These are phyloP conservation scores for Zalaria sp. DNA, from an alignment of 2,329 filamentous ascomycete species.

Conservation along the genomic window DNA sequence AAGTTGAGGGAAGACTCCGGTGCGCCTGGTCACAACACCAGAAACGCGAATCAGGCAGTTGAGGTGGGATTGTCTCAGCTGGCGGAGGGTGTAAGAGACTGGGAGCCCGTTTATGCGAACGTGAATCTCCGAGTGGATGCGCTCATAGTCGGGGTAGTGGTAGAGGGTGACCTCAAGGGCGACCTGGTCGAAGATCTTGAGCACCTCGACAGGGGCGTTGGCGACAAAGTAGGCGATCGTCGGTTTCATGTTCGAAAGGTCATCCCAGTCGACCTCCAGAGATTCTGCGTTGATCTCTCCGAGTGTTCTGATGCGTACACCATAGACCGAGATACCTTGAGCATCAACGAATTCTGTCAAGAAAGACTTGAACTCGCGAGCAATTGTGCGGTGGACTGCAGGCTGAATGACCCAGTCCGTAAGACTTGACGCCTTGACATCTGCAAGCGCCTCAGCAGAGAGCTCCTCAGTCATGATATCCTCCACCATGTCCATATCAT, in stretches of 20 bases:
- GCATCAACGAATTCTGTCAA: conserved; percentile 91
- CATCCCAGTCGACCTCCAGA: conserved; percentile 89
- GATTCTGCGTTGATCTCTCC: conserved; percentile 95
- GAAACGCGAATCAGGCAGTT: conserved; percentile 92
- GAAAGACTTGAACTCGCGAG: conserved; percentile 94
- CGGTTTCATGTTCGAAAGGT: conserved; percentile 79
- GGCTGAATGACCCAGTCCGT: conserved; percentile 92
- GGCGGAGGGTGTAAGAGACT: conserved; percentile 85
- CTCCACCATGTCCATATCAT: conserved; percentile 75
- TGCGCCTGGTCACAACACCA: conserved; percentile 87
- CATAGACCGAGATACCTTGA: conserved; percentile 82
- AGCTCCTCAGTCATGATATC: conserved; percentile 95
- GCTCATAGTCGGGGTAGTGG: conserved; percentile 94
- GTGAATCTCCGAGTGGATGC: conserved; percentile 94
- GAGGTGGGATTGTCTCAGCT: conserved; percentile 86
- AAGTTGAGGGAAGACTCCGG: conserved; percentile 90
- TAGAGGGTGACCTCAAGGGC: conserved; percentile 93
- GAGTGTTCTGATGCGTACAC: conserved; percentile 84
- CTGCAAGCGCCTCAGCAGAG: conserved; percentile 76
- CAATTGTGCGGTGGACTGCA: conserved; percentile 82
- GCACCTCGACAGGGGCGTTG: conserved; percentile 86
- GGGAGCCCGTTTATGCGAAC: conserved; percentile 92
- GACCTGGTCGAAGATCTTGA: conserved; percentile 92
- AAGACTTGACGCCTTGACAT: conserved; percentile 84
- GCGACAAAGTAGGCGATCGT: conserved; percentile 91